These are phyloP conservation scores for Omphalotus guepiniiformis DNA, from an alignment of 768 basidiomycete genomes.

Conservation along the genomic window DNA sequence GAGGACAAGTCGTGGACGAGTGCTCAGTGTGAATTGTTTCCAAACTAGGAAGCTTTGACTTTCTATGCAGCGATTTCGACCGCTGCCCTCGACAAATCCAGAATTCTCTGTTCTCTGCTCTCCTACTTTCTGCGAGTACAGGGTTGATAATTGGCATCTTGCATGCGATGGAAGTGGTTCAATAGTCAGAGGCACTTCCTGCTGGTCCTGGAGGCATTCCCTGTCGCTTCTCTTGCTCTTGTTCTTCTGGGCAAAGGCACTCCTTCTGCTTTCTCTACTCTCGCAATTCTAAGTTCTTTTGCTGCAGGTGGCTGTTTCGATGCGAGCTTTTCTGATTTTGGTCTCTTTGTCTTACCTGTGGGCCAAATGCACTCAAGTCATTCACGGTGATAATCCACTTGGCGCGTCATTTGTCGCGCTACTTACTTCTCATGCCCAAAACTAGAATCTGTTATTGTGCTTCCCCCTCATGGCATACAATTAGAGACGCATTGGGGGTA, in stretches of 20 bases:
- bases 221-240: constrained; percentile 25
- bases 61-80: constrained; percentile 13
- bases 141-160: constrained; percentile 50
- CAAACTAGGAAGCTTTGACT: no score
- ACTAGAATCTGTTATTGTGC: constrained; percentile 64
- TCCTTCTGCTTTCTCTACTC: constrained; percentile 4
- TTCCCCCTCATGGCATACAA: constrained; percentile 69
- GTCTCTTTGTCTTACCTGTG: constrained; percentile 24
- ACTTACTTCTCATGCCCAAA: constrained; percentile 1
- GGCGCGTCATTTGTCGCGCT: not conserved
- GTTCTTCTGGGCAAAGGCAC: constrained; percentile 30
- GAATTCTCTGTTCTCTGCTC: constrained; percentile 46
- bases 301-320: not conserved
- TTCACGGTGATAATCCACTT: constrained; percentile 36
- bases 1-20: no score
- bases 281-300: not conserved
- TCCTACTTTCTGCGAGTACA: constrained; percentile 53
- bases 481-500: constrained; percentile 67
- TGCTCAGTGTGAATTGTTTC: no score
- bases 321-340: constrained; percentile 17
- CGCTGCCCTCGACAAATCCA: constrained; percentile 38
- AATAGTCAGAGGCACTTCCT: constrained; percentile 24
- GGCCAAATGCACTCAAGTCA: constrained; percentile 36
- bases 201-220: constrained; percentile 35
- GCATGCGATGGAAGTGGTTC: constrained; percentile 36